Conservation (phyloP, 495 filamentous ascomycete species). For the Tuber umbilicatum region DNA sequence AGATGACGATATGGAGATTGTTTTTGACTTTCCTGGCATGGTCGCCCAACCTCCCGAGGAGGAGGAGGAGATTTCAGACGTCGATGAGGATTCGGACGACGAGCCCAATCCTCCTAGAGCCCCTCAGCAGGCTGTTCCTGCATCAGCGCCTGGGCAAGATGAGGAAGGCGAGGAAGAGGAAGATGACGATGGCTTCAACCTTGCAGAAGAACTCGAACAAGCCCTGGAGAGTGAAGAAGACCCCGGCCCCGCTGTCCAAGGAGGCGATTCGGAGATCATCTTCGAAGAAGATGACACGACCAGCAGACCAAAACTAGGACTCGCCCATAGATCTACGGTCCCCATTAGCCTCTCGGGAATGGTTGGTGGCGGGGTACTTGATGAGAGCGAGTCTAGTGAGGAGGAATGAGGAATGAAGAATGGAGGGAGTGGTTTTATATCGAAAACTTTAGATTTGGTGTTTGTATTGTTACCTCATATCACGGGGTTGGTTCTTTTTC, state of each 20-base stretch:
- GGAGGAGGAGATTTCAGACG: constrained; percentile 35
- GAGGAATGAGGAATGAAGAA: constrained; percentile 8
- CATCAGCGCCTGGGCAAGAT: constrained; percentile 1
- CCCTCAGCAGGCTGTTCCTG: not conserved
- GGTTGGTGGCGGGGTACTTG: constrained; percentile 5
- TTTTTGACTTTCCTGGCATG: constrained; percentile 3
- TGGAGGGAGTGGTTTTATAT: constrained; percentile 6
- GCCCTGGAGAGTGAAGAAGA: constrained; percentile 32
- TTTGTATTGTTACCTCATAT: not conserved
- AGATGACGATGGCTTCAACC: constrained; percentile 27
- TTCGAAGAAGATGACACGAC: constrained; percentile 25
- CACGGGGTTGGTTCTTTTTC: not conserved
- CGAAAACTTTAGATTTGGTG: not conserved
- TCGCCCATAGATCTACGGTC: constrained; percentile 3
- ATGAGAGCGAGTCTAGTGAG: constrained; percentile 15
- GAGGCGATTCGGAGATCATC: constrained; percentile 25
- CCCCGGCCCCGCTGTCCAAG: constrained; percentile 9
- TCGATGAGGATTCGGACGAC: constrained; percentile 26
- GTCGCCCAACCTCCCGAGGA: constrained; percentile 11
- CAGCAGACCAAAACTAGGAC: constrained; percentile 10
- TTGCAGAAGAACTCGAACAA: constrained; percentile 26
- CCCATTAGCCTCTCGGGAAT: constrained; percentile 13
- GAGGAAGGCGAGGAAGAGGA: constrained; percentile 26
- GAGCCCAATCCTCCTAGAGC: constrained; percentile 8
- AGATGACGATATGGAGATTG: constrained; percentile 2